Conservation (phyloP, 441 rosid species). For the Brassica hybrid region DNA sequence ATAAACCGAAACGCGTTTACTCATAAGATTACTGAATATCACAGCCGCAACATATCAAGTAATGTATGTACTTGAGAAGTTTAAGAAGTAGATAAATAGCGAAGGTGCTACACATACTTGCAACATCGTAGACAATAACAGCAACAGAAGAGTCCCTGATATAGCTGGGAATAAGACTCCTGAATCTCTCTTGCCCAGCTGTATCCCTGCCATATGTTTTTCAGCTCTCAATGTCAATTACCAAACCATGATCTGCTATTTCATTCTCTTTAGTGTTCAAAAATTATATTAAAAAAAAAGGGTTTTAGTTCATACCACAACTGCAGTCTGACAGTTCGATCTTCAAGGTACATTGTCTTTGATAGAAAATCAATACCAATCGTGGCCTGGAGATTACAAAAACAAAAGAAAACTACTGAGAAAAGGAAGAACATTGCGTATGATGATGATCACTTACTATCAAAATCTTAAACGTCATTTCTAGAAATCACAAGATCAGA, state of each 20-base stretch:
- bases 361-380: conserved; percentile 94
- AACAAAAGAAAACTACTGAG: conserved; percentile 11
- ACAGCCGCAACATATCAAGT: conserved; percentile 2
- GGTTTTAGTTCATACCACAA: conserved; percentile 55
- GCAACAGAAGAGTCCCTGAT: conserved; percentile 88
- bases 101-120: conserved; percentile 59
- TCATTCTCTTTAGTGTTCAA: neutral
- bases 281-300: neutral
- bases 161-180: conserved; percentile 90
- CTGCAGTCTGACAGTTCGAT: conserved; percentile 85
- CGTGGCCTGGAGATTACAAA: conserved; percentile 68
- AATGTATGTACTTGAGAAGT: neutral
- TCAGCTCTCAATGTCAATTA: conserved; percentile 8
- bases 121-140: conserved; percentile 85
- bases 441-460: neutral
- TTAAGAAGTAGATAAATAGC: conserved; percentile 8
- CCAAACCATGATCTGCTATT: conserved; percentile 5
- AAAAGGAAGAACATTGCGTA: neutral
- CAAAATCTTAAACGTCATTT: neutral
- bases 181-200: conserved; percentile 87
- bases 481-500: too few relatives aligned
- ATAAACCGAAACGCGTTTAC: neutral
- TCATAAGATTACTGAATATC: neutral
- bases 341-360: conserved; percentile 93
- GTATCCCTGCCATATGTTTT: conserved; percentile 64